Conservation (phyloP, 2,329 filamentous ascomycete species). For the Colletotrichum lindemuthianum region DNA sequence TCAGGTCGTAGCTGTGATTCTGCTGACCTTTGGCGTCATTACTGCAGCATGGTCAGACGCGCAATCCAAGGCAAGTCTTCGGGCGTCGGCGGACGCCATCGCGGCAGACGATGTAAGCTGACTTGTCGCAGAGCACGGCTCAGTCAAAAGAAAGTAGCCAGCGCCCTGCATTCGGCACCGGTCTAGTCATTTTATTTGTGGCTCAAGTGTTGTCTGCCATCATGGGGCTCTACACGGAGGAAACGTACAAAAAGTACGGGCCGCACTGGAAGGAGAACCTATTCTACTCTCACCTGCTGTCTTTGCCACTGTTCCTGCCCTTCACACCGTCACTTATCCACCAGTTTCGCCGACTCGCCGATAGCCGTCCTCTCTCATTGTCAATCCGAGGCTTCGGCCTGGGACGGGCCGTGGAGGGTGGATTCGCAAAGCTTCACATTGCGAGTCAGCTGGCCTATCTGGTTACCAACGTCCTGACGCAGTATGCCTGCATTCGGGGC, state of each 20-base stretch:
- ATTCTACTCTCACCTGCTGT: conserved; percentile 88
- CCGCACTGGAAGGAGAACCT: conserved; percentile 95
- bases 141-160: conserved; percentile 25
- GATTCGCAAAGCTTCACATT: conserved; percentile 53
- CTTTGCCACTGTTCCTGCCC: conserved; percentile 79
- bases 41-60: conserved; percentile 91
- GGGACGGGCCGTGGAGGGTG: conserved; percentile 50
- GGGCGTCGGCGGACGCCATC: neutral
- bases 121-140: conserved; percentile 5
- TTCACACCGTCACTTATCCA: conserved; percentile 72
- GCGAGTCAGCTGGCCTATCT: conserved; percentile 80
- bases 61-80: conserved; percentile 74
- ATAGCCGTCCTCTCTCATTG: conserved; percentile 69
- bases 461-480: conserved; percentile 82
- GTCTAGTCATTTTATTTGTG: conserved; percentile 83
- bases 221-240: conserved; percentile 95
- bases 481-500: conserved; percentile 94
- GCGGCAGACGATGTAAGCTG: neutral
- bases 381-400: conserved; percentile 46
- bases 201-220: conserved; percentile 91
- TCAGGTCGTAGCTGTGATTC: conserved; percentile 82
- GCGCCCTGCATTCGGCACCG: conserved; percentile 65
- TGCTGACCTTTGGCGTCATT: conserved; percentile 88
- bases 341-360: conserved; percentile 71
- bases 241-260: conserved; percentile 86